These are phyloP conservation scores for Oenanthe javanica DNA, from an alignment of 140 eudicot genomes.

Conservation along the genomic window DNA sequence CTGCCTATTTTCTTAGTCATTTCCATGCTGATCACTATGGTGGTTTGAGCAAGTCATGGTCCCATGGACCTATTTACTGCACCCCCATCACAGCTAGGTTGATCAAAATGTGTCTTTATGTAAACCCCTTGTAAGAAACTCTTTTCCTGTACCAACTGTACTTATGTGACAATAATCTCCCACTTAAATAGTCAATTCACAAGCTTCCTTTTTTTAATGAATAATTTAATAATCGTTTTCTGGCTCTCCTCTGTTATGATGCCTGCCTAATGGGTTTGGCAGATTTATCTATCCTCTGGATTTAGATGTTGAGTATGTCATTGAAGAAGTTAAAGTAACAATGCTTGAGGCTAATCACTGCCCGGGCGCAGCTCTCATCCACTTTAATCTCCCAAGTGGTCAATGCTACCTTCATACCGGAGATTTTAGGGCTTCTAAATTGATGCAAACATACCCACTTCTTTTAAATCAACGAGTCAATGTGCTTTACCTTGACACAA, in stretches of 20 bases:
- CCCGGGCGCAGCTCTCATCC: constrained; percentile 41
- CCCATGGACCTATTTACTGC: constrained; percentile 42
- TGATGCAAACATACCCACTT: constrained; percentile 32
- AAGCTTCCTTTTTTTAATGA: not conserved
- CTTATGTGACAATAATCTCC: not conserved
- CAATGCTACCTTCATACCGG: constrained; percentile 33
- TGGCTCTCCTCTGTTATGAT: not conserved
- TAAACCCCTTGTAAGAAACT: constrained; percentile 29
- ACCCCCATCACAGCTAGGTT: constrained; percentile 33
- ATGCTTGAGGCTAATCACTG: constrained; percentile 46
- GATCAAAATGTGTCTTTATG: constrained; percentile 25
- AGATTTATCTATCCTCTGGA: constrained; percentile 32
- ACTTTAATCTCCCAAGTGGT: constrained; percentile 32
- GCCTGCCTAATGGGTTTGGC: not conserved
- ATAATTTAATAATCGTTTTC: not conserved
- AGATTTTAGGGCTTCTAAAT: constrained; percentile 39
- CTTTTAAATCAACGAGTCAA: constrained; percentile 23
- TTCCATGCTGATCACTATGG: constrained; percentile 43
- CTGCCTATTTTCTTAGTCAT: constrained; percentile 34
- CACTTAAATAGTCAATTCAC: not conserved
- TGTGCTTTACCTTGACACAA: constrained; percentile 39
- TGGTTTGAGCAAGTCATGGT: constrained; percentile 38
- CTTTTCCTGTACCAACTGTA: not conserved
- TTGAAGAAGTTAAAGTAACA: constrained; percentile 31
- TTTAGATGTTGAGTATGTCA: constrained; percentile 22